Base-by-base conservation (phyloP, 345 rosid species). In the Hypericum androsaemum region DNA sequence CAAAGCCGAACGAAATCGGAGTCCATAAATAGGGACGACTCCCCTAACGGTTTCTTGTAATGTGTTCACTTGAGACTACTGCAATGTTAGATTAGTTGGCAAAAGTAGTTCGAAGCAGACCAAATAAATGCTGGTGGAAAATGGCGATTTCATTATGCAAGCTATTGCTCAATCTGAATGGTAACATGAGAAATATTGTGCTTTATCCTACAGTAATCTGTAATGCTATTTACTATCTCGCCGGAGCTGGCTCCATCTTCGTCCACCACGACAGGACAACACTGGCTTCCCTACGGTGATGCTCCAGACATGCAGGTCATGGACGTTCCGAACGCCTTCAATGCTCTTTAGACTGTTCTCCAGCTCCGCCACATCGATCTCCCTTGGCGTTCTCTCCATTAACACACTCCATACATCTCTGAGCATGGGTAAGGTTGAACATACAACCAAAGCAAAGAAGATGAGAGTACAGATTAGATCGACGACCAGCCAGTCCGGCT, bases 251-350 rank as follows among this genome's bases (percentile, higher is more conserved):
- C 79, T 48, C 68, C 87, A 2, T 84, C 58, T 52, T 84, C 76
- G 32, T 1, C 32, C 1, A 22, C 32, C 4, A 22, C 81, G 95
- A 71, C 97, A 86, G 12, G 85, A 77, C 63, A 89, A 45, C 1
- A 77, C 83, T 28, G 59, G 47, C 72, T 79, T 82, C 60, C 94
- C 94, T 2, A 54, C 64, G 10, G 95, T 89, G 15, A 84, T 70
- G 9, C 86, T 77, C 95, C 97, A 86, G 6, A 89, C 78, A 53
- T 84, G 97, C 39, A 89, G 77, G 67, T 82, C 95, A 60, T 76
- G 80, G 58, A 89, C 56, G 14, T 59, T 47, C 32, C 55, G 58
- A 57, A 86, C 88, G 43, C 94, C 94, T 12, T 60, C 8, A 5
- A 86, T 75, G 38, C 68, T 47, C 13, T 49, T 76, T 6, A 89